phyloP scores from a whole-genome alignment of 441 rosid genomes.

The Euphorbia corollata region DNA sequence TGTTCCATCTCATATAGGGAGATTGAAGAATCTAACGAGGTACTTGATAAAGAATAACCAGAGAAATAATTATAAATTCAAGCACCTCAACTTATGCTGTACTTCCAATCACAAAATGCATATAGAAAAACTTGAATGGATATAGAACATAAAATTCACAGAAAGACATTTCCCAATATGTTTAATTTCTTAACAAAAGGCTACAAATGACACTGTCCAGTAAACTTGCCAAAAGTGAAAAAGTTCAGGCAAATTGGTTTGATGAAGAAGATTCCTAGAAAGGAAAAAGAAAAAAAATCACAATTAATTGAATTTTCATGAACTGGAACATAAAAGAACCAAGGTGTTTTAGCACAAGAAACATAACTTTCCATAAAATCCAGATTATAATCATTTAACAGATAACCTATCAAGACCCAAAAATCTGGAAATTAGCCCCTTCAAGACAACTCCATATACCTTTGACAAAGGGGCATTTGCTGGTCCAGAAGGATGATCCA shows the following conservation, averaged over 20 bases:
- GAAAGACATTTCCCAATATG: background rate
- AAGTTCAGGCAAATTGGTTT: background rate
- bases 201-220: background rate
- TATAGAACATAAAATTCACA: background rate
- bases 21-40: background rate
- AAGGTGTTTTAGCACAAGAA: background rate
- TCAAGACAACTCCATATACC: slow-evolving; percentile 36
- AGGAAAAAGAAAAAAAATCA: background rate
- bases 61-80: background rate
- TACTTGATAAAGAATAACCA: background rate
- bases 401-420: background rate
- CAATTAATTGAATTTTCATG: background rate
- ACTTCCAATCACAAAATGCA: background rate
- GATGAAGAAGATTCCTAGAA: background rate
- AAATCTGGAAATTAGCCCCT: background rate
- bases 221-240: background rate
- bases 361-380: background rate
- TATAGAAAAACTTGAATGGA: background rate
- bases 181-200: background rate
- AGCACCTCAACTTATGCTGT: background rate
- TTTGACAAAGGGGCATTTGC: slow-evolving; percentile 42
- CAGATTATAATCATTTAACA: background rate
- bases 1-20: background rate
- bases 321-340: background rate
- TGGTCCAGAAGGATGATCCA: slow-evolving; percentile 36